Base-by-base conservation (phyloP, 1,284 basidiomycete species). In the Pascua sp. region DNA sequence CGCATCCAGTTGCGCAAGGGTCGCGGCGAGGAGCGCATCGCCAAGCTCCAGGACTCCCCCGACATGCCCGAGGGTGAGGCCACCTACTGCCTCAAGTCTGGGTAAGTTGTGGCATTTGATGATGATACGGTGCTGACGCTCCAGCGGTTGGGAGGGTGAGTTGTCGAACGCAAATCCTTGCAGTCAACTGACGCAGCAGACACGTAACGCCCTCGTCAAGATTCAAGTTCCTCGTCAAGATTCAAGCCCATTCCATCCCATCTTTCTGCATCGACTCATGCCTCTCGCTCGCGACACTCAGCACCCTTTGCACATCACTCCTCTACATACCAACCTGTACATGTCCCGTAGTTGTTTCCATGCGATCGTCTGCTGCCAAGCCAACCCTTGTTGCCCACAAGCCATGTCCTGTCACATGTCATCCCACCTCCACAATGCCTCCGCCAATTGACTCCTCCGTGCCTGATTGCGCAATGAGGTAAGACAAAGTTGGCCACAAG, bases 41-140 rank as follows among this genome's bases (percentile, higher is more conserved):
- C 91, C n/a, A 96, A 95, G 72, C 82, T 96, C 4, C 89, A 92
- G 43, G 92, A 96, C 72, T 92, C 89, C 67, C 92, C 92, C 5
- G 92, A 95, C 71, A 84, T 87, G 65, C 90, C 90, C 9, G 91
- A 94, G 77, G 91, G 89, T 65, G 91, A 94, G 77, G 91, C 91
- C 3, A 91, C 90, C 1, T 94, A 93, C 77, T 90, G 90, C 71
- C 81, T 94, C 36, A 67, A 69, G 51, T 65, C 70, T 50, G 76
- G 75, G 76, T 76, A 51, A 56, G 73, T 62, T 45, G n/a, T 47
- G 49, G 11, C 41, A 40, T 8, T 37, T n/a, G 17, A 17, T 12
- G 42, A 15, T 32, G 15, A 11, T 15, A 10, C 15, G 1, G 13
- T 16, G 53, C 48, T 59, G 32, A 56, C 52, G 12, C 4, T 44